Evolutionary conservation across 495 filamentous ascomycete species (phyloP), one percentile per base, ranked within the genome.

Genomic region (Penicillium samsonianum): DNA sequence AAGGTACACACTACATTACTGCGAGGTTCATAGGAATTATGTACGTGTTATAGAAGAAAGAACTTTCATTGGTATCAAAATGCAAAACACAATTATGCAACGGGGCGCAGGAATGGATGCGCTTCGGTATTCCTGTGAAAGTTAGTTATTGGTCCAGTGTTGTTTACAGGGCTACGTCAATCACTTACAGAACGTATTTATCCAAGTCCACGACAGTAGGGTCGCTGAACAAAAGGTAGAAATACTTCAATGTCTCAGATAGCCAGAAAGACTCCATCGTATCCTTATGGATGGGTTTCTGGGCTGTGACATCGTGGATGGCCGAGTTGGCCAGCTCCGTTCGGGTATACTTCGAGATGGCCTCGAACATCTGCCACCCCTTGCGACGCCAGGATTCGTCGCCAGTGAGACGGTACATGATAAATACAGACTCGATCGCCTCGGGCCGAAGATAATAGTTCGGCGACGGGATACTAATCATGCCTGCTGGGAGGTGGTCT

Each of bases 361-460:
- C 81, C 65, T 87, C 73, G 67, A 92, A 96, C 92, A 96, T 96
- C 48, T 84, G 81, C 92, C 92, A 96, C 19, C 91, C 92, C 62
- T 89, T 89, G 54, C 89, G 84, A 53, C 90, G 90, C 90, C 91
- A 96, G 45, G 74, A 69, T 0, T 80, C 70, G 53, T 94, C 89
- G 51, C 90, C 92, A 0, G 91, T 96, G 60, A 94, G 86, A 65
- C 92, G 89, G 77, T 89, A 96, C 88, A 96, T 91, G 77, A 95
- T 92, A 81, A 91, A 96, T 14, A 96, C 90, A 2, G 90, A 95
- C 70, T 96, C 92, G 61, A 96, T 96, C 3, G 92, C 92, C 77
- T 96, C 92, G 43, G 92, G 92, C 44, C 90, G 92, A 55, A 97
- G 82, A 53, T 93, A 87, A 67, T 97, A 97, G 42, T 82, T 78